Evolutionary conservation across 495 filamentous ascomycete species (phyloP), one percentile per base, ranked within the genome.

Genomic region (Penicillium parvum): DNA sequence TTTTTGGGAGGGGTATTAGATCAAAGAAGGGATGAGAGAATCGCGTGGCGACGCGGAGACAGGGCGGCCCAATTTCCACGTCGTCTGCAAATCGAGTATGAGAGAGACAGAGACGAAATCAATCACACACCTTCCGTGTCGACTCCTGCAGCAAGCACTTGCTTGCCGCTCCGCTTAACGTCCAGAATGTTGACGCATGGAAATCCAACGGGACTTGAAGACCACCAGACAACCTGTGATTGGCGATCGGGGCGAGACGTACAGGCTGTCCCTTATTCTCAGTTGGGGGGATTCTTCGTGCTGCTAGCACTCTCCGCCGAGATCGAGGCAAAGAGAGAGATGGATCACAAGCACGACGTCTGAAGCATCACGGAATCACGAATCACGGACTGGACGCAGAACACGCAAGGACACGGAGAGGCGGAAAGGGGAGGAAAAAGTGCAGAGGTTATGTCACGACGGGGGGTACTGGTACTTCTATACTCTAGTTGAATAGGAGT

Each of bases 171-270:
- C 65, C 63, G 57, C 55, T 69, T 73, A 73, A 66, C 48, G 64
- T 68, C 70, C 64, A 69, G 61, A 74, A 74, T 74, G 59, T 61
- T 69, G 68, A 71, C 66, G 67, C 70, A 72, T 72, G 70, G 65
- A 70, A 68, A 60, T 64, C 54, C 53, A 60, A 60, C 48, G 33
- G 51, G 43, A 49, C 47, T 44, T 43, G 49, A 50, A 45, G 43
- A 58, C 34, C 48, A 61, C 52, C 52, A 59, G 50, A 52, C 58
- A 58, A 55, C 52, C 58, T 57, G 43, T 50, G 55, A 53, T 54
- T 55, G 49, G 51, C 49, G 53, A 40, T 46, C 46, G 43, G 33
- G 39, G 42, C 37, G 37, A 44, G 35, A 27, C 28, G 35, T 10
- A 32, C 23, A 19, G 40, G 22, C 40, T 34, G 32, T 34, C 18